Base-by-base conservation (phyloP, 345 rosid species). In the Sonneratia alba region DNA sequence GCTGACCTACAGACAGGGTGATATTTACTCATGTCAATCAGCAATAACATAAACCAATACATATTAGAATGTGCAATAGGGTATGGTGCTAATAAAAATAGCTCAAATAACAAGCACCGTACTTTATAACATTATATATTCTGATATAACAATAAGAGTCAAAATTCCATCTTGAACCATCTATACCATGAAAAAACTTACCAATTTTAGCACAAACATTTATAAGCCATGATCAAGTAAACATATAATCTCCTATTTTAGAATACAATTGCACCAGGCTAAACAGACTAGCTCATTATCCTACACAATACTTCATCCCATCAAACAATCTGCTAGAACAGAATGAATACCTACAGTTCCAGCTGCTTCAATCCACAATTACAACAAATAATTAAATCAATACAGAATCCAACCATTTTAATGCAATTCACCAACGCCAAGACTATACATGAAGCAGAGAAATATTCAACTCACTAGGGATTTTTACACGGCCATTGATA, bases 401-500 rank as follows among this genome's bases (percentile, higher is more conserved):
- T n/a, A 21, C 11, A 56, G 0, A 5, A 56, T 5, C 3, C 62
- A 56, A n/a, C n/a, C 57, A 53, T 3, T 53, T 53, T 15, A 53
- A 19, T 21, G n/a, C 16, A 15, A 53, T 0, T 53, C 15, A 53
- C 21, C 15, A n/a, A 53, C 59, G 18, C 19, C 4, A 21, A 7
- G 59, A 53, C n/a, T 2, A 53, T 18, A 3, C 6, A 19, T 4
- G 9, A 42, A 36, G 43, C 10, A 19, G 21, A 36, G 40, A 67
- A 27, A 65, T 65, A 36, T 65, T 65, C 22, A 24, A 36, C 81
- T 3, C 78, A 92, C 99, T 87, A 10, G 83, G 86, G 66, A 92
- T 72, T 85, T 80, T 88, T 38, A 92, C 95, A 71, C 97, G 88
- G 71, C 99, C 99, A 27, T 82, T 90, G 67, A 95, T 87, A 15